Evolutionary conservation across 768 basidiomycete species (phyloP).

Genomic region (Tricholoma bakamatsutake): DNA sequence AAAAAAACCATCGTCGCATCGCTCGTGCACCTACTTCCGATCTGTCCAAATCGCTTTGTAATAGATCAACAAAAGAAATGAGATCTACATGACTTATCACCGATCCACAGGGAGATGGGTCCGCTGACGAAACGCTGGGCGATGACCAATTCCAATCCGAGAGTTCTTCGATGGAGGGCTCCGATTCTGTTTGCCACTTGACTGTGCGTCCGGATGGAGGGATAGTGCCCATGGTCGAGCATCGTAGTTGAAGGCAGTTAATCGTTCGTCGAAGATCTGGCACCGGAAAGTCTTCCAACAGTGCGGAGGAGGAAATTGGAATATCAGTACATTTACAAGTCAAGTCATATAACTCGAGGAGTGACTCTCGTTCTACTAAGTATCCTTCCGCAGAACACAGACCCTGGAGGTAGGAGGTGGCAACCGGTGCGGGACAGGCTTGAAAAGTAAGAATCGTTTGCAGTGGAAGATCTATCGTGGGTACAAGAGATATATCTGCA

Average conservation of each 20-base stretch:
- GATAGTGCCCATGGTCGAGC: conserved; percentile 18
- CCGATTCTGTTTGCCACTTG: conserved; percentile 7
- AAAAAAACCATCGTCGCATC: not conserved
- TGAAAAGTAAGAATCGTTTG: conserved; percentile 66
- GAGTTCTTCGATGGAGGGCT: conserved; percentile 5
- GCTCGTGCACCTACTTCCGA: conserved; percentile 32
- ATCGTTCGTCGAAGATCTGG: conserved; percentile 66
- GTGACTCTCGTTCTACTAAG: conserved; percentile 32
- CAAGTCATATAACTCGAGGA: conserved; percentile 42
- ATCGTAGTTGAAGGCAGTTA: conserved; percentile 53
- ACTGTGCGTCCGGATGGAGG: conserved; percentile 4
- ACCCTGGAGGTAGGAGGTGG: conserved; percentile 63
- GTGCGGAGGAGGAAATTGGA: conserved; percentile 21
- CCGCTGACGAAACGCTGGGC: conserved; percentile 4
- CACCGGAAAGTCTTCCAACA: conserved; percentile 17
- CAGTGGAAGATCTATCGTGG: conserved; percentile 66
- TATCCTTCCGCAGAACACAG: conserved; percentile 55
- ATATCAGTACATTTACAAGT: conserved; percentile 26
- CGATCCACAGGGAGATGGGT: not conserved
- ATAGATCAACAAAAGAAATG: conserved; percentile 52
- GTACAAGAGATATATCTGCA: conserved; percentile 68
- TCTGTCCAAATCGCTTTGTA: conserved; percentile 26
- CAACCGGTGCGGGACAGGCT: conserved; percentile 48
- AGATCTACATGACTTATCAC: conserved; percentile 31
- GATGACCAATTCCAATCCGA: conserved; percentile 9